phyloP scores from a whole-genome alignment of 176 grass and related monocot genomes.

The Areca catechu region DNA sequence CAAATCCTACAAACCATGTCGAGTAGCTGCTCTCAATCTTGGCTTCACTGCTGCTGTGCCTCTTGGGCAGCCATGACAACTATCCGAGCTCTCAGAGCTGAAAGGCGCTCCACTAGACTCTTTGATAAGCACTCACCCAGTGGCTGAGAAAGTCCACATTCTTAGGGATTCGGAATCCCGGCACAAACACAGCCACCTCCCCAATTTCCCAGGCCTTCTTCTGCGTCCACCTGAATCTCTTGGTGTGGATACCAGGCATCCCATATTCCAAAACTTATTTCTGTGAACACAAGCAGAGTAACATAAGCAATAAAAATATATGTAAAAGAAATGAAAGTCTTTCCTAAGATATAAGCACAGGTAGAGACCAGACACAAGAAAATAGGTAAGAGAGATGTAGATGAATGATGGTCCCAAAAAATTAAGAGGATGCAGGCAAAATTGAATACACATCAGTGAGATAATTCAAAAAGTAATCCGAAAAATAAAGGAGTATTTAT shows the following conservation, averaged over 20 bases:
- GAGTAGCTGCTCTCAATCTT: conserved; percentile 42
- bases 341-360: too few species aligned
- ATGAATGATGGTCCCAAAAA: too few species aligned
- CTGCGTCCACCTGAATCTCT: conserved; percentile 27
- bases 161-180: conserved; percentile 52
- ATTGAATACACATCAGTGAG: too few species aligned
- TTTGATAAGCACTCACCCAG: conserved; percentile 35
- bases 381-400: too few species aligned
- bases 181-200: conserved; percentile 73
- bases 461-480: too few species aligned
- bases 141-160: conserved; percentile 39
- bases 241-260: conserved; percentile 59
- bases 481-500: too few species aligned
- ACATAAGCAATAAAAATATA: too few species aligned
- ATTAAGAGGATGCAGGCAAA: too few species aligned
- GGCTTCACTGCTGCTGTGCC: conserved; percentile 40
- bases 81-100: conserved; percentile 30
- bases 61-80: conserved; percentile 56
- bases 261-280: conserved; percentile 29
- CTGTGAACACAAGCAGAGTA: too few species aligned
- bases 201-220: conserved; percentile 58
- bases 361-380: too few species aligned
- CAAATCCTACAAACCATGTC: conserved; percentile 39
- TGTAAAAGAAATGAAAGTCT: too few species aligned
- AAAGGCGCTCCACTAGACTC: conserved; percentile 35